A percentile compares a stretch with the other conserved stretches of the same genome.
Evolutionary conservation across 2,329 filamentous ascomycete genomes (phyloP).

Genomic region (Exophiala alcalophila): DNA sequence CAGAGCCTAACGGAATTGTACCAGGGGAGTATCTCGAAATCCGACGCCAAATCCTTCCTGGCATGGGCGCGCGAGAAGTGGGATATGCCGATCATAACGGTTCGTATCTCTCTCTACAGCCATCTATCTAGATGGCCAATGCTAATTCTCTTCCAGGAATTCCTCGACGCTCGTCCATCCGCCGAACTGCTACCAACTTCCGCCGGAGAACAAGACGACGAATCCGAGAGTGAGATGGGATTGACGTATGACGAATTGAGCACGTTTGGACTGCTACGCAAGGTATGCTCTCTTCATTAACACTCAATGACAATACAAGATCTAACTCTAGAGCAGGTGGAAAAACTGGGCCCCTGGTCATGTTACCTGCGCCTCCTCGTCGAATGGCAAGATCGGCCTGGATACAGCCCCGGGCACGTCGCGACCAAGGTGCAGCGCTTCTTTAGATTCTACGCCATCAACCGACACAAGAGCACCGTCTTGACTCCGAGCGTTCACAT

Average conservation of each 20-base stretch:
- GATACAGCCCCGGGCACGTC: conserved; percentile 33
- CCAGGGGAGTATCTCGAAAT: conserved; percentile 58
- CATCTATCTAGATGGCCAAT: not conserved
- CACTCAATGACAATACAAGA: too few relatives aligned
- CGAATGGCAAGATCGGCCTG: conserved; percentile 32
- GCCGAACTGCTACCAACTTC: conserved; percentile 67
- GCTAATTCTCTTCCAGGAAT: conserved; percentile 50
- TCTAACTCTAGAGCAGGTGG: conserved; percentile 19
- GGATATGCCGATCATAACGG: conserved; percentile 53
- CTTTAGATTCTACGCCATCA: conserved; percentile 51
- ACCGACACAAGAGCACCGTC: conserved; percentile 63
- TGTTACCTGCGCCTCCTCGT: conserved; percentile 52
- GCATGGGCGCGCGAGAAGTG: conserved; percentile 60
- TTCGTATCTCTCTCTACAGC: conserved; percentile 3
- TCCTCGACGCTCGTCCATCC: conserved; percentile 61
- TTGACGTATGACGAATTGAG: conserved; percentile 55
- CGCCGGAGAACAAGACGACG: conserved; percentile 55
- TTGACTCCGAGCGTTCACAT: conserved; percentile 58
- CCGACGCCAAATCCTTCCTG: conserved; percentile 69
- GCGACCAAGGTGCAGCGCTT: conserved; percentile 9
- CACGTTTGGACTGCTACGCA: conserved; percentile 54
- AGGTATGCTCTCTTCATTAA: conserved; percentile 51
- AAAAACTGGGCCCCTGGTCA: conserved; percentile 54
- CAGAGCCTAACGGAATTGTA: too few relatives aligned
- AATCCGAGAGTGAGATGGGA: conserved; percentile 52